These are phyloP conservation scores for Suillus brevipes DNA, from an alignment of 768 basidiomycete species.

Conservation along the genomic window DNA sequence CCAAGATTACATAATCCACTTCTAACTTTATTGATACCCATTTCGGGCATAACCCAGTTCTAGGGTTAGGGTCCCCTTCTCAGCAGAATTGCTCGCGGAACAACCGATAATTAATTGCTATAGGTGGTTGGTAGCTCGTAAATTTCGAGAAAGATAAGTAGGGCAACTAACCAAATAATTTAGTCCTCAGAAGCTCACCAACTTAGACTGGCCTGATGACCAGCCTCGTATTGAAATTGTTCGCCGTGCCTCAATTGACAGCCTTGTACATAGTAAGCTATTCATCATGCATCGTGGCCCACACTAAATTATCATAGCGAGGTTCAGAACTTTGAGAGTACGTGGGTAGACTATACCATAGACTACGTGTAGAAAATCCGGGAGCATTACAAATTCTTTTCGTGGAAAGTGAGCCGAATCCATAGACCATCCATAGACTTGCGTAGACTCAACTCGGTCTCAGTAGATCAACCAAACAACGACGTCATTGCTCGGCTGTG, in stretches of 20 bases:
- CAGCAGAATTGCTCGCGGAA: no score
- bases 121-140: not conserved
- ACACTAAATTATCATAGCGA: no score
- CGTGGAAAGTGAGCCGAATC: not conserved
- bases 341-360: no score
- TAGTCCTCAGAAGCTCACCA: constrained; percentile 9
- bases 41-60: constrained; percentile 1
- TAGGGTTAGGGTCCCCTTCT: no score
- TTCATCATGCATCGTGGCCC: no score
- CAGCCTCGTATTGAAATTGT: not conserved
- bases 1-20: not conserved
- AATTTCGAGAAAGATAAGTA: constrained; percentile 15
- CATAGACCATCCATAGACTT: not conserved
- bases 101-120: no score
- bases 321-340: no score
- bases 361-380: not conserved
- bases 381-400: not conserved
- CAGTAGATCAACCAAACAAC: constrained; percentile 2
- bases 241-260: not conserved
- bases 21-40: no score
- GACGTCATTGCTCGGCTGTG: not conserved
- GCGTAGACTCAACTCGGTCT: not conserved
- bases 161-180: constrained; percentile 14
- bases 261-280: no score
- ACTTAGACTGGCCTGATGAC: constrained; percentile 14